Base-by-base conservation (phyloP, 345 rosid species). In the Dovyalis caffra region DNA sequence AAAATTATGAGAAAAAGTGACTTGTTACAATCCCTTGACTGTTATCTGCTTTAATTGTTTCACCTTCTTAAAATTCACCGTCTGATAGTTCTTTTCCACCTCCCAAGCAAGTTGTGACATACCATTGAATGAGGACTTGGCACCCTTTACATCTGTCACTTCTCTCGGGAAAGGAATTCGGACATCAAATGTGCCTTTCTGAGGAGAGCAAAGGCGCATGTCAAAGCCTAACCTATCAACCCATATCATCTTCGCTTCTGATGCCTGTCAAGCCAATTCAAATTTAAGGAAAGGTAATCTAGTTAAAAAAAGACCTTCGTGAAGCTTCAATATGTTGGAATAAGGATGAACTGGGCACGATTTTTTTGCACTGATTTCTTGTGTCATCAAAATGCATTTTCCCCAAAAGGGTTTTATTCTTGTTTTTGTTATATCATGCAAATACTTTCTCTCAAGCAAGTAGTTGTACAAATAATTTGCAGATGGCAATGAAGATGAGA, bases 81-180 rank as follows among this genome's bases (percentile, higher is more conserved):
- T 75, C 25, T 80, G 80, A 77, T 83, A 87, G 75, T 88, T 87
- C 78, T 90, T 94, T 83, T 92, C 98, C 61, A 91, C 91, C 85
- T 94, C 98, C 98, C 98, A 92, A 34, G 97, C 98, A 15, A 85
- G 85, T 71, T 94, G 97, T 33, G 98, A 92, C 98, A 94, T 90
- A 62, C 98, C 82, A 81, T 94, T 94, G 66, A 92, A 88, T 9
- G 97, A 90, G 35, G 98, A 94, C 79, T 88, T 94, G 21, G 92
- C 97, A 64, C 98, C 93, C 76, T 94, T 94, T 78, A 85, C 92
- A 80, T 94, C 95, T 0, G 80, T 77, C 73, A 92, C 98, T 86
- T 94, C 98, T 71, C 81, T 74, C 0, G 98, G 97, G 80, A 94
- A 94, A 31, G 94, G 97, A 73, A 94, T 89, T 68, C 98, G 88